Evolutionary conservation across 768 basidiomycete genomes (phyloP).

Genomic region (Phanerochaete carnosa): DNA sequence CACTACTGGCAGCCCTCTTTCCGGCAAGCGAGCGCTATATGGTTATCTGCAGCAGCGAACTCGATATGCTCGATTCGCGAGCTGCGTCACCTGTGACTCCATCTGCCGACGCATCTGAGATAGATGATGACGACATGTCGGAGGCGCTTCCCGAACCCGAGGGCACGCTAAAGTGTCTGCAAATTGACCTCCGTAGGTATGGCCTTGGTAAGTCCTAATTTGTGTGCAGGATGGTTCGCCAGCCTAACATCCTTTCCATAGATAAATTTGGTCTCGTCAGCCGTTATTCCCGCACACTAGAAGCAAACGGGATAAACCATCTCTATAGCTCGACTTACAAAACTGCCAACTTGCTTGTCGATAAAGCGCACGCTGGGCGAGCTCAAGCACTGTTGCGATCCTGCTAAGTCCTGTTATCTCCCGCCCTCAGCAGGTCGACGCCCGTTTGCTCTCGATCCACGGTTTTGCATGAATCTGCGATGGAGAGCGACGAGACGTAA

Average conservation of each 20-base stretch:
- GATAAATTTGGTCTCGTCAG: constrained; percentile 80
- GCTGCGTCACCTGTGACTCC: constrained; percentile 16
- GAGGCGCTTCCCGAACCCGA: constrained; percentile 25
- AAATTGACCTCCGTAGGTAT: constrained; percentile 71
- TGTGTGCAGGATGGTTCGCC: not conserved
- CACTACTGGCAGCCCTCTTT: constrained; percentile 66
- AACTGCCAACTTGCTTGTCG: constrained; percentile 75
- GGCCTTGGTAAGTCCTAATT: constrained; percentile 52
- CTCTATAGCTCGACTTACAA: constrained; percentile 86
- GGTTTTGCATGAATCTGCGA: not conserved
- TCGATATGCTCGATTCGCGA: constrained; percentile 52
- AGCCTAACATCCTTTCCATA: constrained; percentile 19
- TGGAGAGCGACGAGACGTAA: not conserved
- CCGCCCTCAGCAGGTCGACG: not conserved
- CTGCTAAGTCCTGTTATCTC: constrained; percentile 37
- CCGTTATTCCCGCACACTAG: constrained; percentile 70
- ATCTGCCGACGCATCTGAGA: constrained; percentile 10
- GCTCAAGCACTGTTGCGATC: constrained; percentile 56
- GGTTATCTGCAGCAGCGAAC: constrained; percentile 69
- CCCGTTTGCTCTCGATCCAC: not conserved
- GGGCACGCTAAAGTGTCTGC: constrained; percentile 55
- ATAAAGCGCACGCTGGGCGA: constrained; percentile 52
- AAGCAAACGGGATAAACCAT: constrained; percentile 73
- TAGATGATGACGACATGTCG: constrained; percentile 32
- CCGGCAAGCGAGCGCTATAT: constrained; percentile 68